Evolutionary conservation across 495 filamentous ascomycete species (phyloP).

Genomic region (Oleoguttula mirabilis): DNA sequence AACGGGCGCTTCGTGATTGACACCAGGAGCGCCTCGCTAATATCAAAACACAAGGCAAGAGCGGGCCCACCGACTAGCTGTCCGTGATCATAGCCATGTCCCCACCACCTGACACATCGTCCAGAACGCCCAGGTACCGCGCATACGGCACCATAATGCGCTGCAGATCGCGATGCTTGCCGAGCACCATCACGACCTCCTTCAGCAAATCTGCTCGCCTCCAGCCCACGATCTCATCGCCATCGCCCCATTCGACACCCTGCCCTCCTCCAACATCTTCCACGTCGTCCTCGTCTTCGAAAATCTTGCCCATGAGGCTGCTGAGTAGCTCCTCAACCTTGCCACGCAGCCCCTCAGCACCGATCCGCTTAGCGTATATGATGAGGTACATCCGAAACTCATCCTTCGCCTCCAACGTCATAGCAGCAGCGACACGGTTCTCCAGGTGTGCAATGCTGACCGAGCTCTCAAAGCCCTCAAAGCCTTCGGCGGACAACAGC

Average conservation of each 20-base stretch:
- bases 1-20: too few relatives aligned
- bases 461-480: constrained; percentile 78
- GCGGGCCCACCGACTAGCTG: too few relatives aligned
- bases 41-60: too few relatives aligned
- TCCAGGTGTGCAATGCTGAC: constrained; percentile 93
- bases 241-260: constrained; percentile 43
- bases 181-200: constrained; percentile 81
- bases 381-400: constrained; percentile 84
- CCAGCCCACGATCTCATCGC: constrained; percentile 75
- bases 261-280: constrained; percentile 45
- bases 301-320: constrained; percentile 61
- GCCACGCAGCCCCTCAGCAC: constrained; percentile 68
- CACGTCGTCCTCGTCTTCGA: constrained; percentile 26
- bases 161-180: constrained; percentile 30
- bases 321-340: constrained; percentile 90
- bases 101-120: not conserved
- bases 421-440: constrained; percentile 80
- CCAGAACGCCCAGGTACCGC: constrained; percentile 14
- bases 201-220: constrained; percentile 70
- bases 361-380: constrained; percentile 94
- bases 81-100: constrained; percentile 1
- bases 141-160: constrained; percentile 23
- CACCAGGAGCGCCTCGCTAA: too few relatives aligned
- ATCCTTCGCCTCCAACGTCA: constrained; percentile 72
- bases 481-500: constrained; percentile 73